Base-by-base conservation (phyloP, 371 early-diverging fungal genomes). In the Parasitella parasitica region DNA sequence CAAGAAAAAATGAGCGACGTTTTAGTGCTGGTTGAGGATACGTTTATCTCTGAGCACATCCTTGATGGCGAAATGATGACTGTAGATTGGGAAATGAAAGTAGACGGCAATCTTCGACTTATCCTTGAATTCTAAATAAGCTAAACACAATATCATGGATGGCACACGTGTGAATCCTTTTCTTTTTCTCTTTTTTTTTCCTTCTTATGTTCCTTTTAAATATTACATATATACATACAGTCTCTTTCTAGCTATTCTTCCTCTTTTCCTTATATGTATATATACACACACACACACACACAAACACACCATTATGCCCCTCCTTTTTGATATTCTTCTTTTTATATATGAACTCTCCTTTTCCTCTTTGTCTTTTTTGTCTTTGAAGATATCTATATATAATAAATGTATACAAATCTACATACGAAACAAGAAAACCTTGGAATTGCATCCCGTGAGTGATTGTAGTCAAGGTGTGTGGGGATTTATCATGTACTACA, bases 11-110 rank as follows among this genome's bases (percentile, higher is more conserved):
- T 11, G 41, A 68, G 35, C n/a, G 57, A 57, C 22, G 50, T 63
- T n/a, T 41, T 54, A 11, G 63, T 72, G n/a, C 16, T 68, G 20
- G 62, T 69, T 6, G 70, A 69, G 34, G 70, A 69, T 43, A 51
- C 65, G 1, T 64, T 69, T 56, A 49, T 69, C 13, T 16, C 54
- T 34, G 65, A 69, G 30, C 60, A 69, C 20, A 64, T 69, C 9
- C 4, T 22, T 6, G 59, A 69, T 36, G 62, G 57, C 12, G 53
- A 59, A 32, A 50, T 53, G 11, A 60, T 69, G 22, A 41, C 41
- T 18, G 58, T 69, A 4, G 61, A 64, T 15, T 69, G 61, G 58
- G 70, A 69, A 54, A 49, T 64, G 7, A 69, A 69, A 22, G 27
- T 48, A 11, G 65, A 69, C 41, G 61, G 62, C 11, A 53, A 59